Base-by-base conservation (phyloP, 2,329 filamentous ascomycete genomes). In the Fusarium tanahbumbuense region DNA sequence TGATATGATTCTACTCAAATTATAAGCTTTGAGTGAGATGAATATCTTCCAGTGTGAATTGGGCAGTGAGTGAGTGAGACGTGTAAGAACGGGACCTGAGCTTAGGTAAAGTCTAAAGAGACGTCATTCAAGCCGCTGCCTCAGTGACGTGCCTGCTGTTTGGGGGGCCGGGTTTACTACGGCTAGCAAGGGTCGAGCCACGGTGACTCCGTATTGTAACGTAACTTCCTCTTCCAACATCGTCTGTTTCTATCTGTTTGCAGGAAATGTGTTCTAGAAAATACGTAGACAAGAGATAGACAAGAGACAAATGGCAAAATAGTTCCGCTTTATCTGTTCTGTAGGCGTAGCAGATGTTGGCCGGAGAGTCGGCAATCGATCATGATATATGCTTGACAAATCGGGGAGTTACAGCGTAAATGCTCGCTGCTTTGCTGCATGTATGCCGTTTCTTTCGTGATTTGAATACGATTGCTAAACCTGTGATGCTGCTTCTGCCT, bases 51-150 rank as follows among this genome's bases (percentile, higher is more conserved):
- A 44, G 22, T n/a, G 9, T 50, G 23, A 47, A 20, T 27, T 57
- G 10, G 57, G 25, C n/a, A 34, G 30, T 37, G 22, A 18, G 32
- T 41, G 18, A n/a, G 46, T 42, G 52, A 53, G 30, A 56, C 48
- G 54, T 22, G 41, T 30, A n/a, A 40, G 27, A 20, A 32, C 37
- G 37, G 48, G 34, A 46, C 22, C 25, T 42, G 47, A 63, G 61
- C 69, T 67, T 64, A 46, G 55, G 53, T 52, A 52, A 70, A 63
- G 47, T 57, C 46, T 32, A 44, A 66, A 55, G 62, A 70, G 65
- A 76, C 75, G 75, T 76, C 72, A 76, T 75, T 73, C 56, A 64
- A 65, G 63, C 56, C 62, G 69, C 53, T 76, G 74, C 74, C 74
- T 75, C 66, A 56, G 64, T 73, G 69, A 58, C 56, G 56, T 67